Evolutionary conservation across 495 filamentous ascomycete species (phyloP).

Genomic region (Lophiostoma macrostomum): DNA sequence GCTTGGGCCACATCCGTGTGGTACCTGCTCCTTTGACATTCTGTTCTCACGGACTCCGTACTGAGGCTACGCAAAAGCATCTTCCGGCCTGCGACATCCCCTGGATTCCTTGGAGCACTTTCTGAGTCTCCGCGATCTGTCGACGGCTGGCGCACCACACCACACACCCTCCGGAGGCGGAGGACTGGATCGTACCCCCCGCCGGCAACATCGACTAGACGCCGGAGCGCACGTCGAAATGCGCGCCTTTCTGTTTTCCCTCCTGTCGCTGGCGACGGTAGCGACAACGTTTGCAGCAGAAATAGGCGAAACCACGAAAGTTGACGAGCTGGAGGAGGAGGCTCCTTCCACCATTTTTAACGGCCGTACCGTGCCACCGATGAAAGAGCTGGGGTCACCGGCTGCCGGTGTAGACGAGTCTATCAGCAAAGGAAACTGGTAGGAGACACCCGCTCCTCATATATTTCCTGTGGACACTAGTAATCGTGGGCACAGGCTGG

Average conservation of each 20-base stretch:
- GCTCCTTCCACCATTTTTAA: conserved; percentile 66
- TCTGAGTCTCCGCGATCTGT: not conserved
- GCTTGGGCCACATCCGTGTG: not conserved
- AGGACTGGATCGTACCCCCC: conserved; percentile 1
- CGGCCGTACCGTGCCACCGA: conserved; percentile 69
- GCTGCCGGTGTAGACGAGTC: conserved; percentile 55
- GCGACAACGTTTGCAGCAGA: conserved; percentile 17
- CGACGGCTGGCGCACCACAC: not conserved
- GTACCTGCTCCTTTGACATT: no score
- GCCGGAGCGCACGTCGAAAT: conserved; percentile 13
- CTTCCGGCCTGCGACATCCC: no score
- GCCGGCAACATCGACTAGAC: no score
- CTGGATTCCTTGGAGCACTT: not conserved
- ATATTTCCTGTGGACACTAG: not conserved
- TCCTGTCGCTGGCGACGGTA: conserved; percentile 31
- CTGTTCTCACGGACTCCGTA: no score
- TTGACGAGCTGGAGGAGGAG: conserved; percentile 21
- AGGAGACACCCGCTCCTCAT: conserved; percentile 26
- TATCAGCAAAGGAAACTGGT: conserved; percentile 65
- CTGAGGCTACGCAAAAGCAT: no score
- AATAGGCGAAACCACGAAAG: not conserved
- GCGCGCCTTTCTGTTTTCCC: conserved; percentile 27
- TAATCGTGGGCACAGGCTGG: conserved; percentile 50
- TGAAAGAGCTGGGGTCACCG: conserved; percentile 62
- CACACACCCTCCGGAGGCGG: not conserved